These are phyloP conservation scores for Blumeria graminis DNA, from an alignment of 2,329 filamentous ascomycete genomes.

Conservation along the genomic window DNA sequence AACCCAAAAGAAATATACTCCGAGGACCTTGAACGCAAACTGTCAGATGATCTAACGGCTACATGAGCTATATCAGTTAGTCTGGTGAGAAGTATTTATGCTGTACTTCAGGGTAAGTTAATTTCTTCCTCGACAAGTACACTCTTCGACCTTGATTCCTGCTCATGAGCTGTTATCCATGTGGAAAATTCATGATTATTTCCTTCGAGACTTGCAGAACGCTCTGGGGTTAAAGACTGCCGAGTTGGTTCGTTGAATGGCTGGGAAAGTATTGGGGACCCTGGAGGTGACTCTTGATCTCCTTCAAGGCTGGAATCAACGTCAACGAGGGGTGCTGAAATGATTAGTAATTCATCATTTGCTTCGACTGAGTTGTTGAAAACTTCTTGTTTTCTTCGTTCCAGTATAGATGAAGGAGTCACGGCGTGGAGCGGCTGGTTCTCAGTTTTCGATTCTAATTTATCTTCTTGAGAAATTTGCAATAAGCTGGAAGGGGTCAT, in stretches of 20 bases:
- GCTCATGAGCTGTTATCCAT: constrained; percentile 16
- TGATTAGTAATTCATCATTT: constrained; percentile 34
- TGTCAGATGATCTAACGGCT: too few relatives aligned
- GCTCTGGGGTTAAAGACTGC: constrained; percentile 7
- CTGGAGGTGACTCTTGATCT: neutral
- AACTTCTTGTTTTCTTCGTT: constrained; percentile 13
- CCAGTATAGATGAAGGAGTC: constrained; percentile 24
- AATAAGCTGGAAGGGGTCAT: constrained; percentile 22
- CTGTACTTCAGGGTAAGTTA: neutral
- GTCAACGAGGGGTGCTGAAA: constrained; percentile 22
- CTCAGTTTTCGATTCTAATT: constrained; percentile 11
- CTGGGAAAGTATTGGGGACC: neutral
- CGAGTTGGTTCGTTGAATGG: constrained; percentile 11
- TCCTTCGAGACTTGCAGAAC: constrained; percentile 14
- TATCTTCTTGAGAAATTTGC: constrained; percentile 9
- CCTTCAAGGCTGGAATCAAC: constrained; percentile 4
- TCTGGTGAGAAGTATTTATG: too few relatives aligned
- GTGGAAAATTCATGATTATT: constrained; percentile 8
- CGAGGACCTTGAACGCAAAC: too few relatives aligned
- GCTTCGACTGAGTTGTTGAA: constrained; percentile 16
- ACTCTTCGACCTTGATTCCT: constrained; percentile 15
- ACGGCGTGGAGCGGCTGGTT: constrained; percentile 9
- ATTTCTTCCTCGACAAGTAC: constrained; percentile 14
- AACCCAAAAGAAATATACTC: too few relatives aligned
- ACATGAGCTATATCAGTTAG: too few relatives aligned